Conservation (phyloP, 2,329 filamentous ascomycete species). For the Cladobotryum mycophilum region DNA sequence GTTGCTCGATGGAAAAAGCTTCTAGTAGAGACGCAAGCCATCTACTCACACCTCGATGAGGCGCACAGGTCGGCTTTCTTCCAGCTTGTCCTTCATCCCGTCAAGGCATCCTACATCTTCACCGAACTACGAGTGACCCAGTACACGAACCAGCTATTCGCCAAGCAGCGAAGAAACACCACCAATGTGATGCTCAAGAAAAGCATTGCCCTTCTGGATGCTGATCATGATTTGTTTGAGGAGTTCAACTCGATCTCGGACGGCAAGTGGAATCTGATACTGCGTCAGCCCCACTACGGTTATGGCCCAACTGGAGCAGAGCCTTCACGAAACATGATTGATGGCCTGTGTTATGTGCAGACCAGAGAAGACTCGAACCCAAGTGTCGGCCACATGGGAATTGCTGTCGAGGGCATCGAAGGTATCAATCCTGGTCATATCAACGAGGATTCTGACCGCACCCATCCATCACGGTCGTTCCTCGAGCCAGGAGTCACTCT, state of each 20-base stretch:
- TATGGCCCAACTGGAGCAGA: slow-evolving; percentile 24
- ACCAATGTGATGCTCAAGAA: slow-evolving; percentile 45
- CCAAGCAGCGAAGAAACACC: slow-evolving; percentile 48
- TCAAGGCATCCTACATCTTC: slow-evolving; percentile 50
- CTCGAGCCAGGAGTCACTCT: slow-evolving; percentile 26
- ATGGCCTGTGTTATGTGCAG: slow-evolving; percentile 49
- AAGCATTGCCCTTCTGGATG: slow-evolving; percentile 44
- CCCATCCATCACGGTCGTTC: slow-evolving; percentile 33
- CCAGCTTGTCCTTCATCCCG: slow-evolving; percentile 55
- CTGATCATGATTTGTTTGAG: slow-evolving; percentile 44
- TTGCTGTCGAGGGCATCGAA: slow-evolving; percentile 27
- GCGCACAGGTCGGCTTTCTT: slow-evolving; percentile 49
- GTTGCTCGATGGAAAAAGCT: slow-evolving; percentile 47
- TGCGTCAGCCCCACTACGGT: slow-evolving; percentile 44
- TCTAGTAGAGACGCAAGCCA: slow-evolving; percentile 34
- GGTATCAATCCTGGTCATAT: slow-evolving; percentile 31
- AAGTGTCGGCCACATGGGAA: slow-evolving; percentile 34
- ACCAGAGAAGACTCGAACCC: slow-evolving; percentile 40
- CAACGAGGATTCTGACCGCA: slow-evolving; percentile 49
- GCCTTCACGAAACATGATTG: slow-evolving; percentile 48
- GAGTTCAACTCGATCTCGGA: slow-evolving; percentile 44
- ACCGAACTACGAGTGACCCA: slow-evolving; percentile 41
- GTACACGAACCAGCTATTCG: slow-evolving; percentile 48
- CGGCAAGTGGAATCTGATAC: slow-evolving; percentile 52
- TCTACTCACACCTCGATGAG: slow-evolving; percentile 37